Percentiles rank a stretch among this genome's conserved stretches.
phyloP scores from a whole-genome alignment of 768 basidiomycete genomes.

The Collybia sordida region DNA sequence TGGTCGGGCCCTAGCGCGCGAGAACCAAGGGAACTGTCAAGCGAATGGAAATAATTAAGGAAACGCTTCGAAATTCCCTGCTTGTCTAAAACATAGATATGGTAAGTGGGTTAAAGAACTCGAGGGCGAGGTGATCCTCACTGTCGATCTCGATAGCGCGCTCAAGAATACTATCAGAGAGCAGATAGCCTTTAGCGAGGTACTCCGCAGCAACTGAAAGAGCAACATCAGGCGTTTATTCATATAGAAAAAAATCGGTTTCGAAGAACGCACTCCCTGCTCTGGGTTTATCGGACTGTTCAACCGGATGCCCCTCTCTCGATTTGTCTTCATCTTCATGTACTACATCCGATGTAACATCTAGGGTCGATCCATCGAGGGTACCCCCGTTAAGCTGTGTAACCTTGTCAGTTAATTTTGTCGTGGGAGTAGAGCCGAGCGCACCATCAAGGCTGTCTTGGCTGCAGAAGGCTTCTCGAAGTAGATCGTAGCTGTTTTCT shows the following conservation, averaged over 20 bases:
- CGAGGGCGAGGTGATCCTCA: conserved; percentile 24
- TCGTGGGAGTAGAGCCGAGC: background rate
- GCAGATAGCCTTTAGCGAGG: conserved; percentile 83
- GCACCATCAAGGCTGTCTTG: conserved; percentile 82
- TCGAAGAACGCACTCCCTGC: conserved; percentile 63
- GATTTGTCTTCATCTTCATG: conserved; percentile 54
- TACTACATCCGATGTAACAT: conserved; percentile 67
- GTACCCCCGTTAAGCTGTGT: conserved; percentile 69
- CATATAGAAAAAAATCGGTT: background rate
- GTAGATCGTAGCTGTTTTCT: conserved; percentile 60
- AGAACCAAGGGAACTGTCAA: conserved; percentile 73
- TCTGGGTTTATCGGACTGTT: conserved; percentile 90
- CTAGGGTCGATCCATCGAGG: conserved; percentile 69
- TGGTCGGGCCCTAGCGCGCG: conserved; percentile 77
- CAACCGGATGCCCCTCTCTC: conserved; percentile 40
- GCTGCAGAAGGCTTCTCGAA: conserved; percentile 87
- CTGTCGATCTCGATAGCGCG: conserved; percentile 81
- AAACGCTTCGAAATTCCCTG: conserved; percentile 90
- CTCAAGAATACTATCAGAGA: conserved; percentile 77
- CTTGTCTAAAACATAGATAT: conserved; percentile 42
- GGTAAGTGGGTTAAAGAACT: background rate
- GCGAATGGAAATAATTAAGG: conserved; percentile 68
- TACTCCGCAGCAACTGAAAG: conserved; percentile 85
- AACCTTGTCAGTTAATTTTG: background rate
- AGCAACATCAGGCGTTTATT: background rate